These are phyloP conservation scores for Cylindrotheca fusiformis DNA, from an alignment of 108 stramenopile species.

Conservation along the genomic window DNA sequence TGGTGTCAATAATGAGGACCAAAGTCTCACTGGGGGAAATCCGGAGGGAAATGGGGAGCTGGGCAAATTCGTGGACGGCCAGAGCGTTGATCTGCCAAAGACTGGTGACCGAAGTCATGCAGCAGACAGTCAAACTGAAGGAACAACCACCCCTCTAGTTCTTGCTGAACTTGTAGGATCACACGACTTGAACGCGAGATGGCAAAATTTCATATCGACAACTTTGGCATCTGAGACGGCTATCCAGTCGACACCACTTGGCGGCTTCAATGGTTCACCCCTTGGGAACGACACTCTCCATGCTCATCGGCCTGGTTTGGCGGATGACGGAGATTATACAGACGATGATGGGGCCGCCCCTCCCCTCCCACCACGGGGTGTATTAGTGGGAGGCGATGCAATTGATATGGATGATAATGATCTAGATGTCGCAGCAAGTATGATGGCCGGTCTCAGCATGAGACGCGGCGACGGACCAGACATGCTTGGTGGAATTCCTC, in stretches of 20 bases:
- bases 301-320: constrained; percentile 48
- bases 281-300: constrained; percentile 35
- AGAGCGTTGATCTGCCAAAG: neutral
- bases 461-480: constrained; percentile 29
- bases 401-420: constrained; percentile 90
- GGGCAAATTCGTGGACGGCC: neutral
- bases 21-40: constrained; percentile 5
- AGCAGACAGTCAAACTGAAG: neutral
- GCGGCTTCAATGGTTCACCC: constrained; percentile 45
- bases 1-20: neutral
- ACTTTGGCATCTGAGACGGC: constrained; percentile 75
- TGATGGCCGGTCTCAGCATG: constrained; percentile 80
- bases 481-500: constrained; percentile 24
- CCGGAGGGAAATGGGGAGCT: constrained; percentile 5
- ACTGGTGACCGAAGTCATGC: neutral
- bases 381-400: constrained; percentile 49
- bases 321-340: constrained; percentile 53
- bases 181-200: constrained; percentile 55
- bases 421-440: constrained; percentile 85
- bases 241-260: constrained; percentile 83
- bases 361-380: constrained; percentile 46
- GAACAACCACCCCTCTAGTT: constrained; percentile 12
- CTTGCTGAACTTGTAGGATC: constrained; percentile 35
- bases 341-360: constrained; percentile 39
- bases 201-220: constrained; percentile 72